phyloP scores from a whole-genome alignment of 2,329 filamentous ascomycete genomes.

The Botrytis porri region DNA sequence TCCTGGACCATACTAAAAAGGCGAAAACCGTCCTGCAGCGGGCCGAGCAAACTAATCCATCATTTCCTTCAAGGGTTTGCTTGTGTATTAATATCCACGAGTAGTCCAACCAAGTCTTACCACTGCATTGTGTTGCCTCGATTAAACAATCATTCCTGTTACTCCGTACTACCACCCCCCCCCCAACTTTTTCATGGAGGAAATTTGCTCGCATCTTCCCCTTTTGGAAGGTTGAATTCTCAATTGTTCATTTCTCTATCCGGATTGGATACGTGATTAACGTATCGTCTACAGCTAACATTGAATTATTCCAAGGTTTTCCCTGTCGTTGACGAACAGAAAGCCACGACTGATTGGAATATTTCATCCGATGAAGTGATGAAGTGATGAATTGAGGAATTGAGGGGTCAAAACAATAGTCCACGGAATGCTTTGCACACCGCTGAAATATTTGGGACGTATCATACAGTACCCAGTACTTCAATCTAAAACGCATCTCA shows the following conservation, averaged over 20 bases:
- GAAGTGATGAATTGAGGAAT: not conserved
- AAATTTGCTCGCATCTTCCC: constrained; percentile 8
- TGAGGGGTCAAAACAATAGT: not conserved
- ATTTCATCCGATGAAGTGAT: not conserved
- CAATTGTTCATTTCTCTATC: not conserved
- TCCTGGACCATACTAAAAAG: constrained; percentile 10
- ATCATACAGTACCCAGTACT: not conserved
- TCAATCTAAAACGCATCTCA: not conserved
- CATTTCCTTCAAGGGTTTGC: not conserved
- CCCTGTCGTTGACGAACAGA: not conserved
- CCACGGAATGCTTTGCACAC: constrained; percentile 9
- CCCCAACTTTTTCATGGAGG: constrained; percentile 6
- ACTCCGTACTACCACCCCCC: not conserved
- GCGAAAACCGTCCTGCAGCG: constrained; percentile 34
- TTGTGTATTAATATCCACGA: constrained; percentile 1
- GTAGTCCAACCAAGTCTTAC: constrained; percentile 3
- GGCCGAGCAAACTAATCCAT: constrained; percentile 30
- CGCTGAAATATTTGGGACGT: not conserved
- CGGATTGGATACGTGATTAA: not conserved
- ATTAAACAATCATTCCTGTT: not conserved
- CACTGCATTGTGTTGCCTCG: not conserved
- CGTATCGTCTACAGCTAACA: not conserved
- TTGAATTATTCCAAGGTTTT: not conserved
- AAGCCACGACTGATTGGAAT: not conserved
- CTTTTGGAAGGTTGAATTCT: not conserved